A percentile compares a stretch with the other conserved stretches of the same genome.
Evolutionary conservation across 2,329 filamentous ascomycete genomes (phyloP).

Genomic region (Aureobasidium sp.): DNA sequence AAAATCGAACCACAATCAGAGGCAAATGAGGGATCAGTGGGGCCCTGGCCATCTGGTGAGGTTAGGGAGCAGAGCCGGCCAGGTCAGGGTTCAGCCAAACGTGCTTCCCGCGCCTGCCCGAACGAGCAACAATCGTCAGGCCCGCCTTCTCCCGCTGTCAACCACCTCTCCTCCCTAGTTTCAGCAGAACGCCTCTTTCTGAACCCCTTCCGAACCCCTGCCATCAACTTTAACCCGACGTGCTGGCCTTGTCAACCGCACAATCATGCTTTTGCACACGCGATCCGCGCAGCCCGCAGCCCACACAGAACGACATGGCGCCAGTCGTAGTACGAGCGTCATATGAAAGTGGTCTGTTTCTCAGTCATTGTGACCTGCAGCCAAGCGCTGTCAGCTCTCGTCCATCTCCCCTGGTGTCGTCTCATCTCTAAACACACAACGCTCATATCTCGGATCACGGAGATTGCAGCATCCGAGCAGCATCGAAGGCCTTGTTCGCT

Average conservation of each 20-base stretch:
- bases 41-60: neutral
- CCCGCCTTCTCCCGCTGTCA: neutral
- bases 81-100: neutral
- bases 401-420: neutral
- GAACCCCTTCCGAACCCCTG: constrained; percentile 6
- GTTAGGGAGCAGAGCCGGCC: neutral
- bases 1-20: constrained; percentile 12
- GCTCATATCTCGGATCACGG: constrained; percentile 10
- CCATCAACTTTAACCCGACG: constrained; percentile 1
- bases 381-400: neutral
- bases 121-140: constrained; percentile 1
- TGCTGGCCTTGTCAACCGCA: neutral
- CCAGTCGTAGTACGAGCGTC: neutral
- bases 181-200: neutral
- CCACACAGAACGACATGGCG: neutral
- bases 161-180: neutral
- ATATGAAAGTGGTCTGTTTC: neutral
- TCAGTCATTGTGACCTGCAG: neutral
- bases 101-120: neutral
- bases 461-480: neutral
- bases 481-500: neutral
- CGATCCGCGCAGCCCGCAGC: neutral
- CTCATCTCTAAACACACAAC: neutral
- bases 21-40: constrained; percentile 10
- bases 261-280: constrained; percentile 6